Evolutionary conservation across 495 filamentous ascomycete species (phyloP), one percentile per base, ranked within the genome.

Genomic region (Patellaria atrata): DNA sequence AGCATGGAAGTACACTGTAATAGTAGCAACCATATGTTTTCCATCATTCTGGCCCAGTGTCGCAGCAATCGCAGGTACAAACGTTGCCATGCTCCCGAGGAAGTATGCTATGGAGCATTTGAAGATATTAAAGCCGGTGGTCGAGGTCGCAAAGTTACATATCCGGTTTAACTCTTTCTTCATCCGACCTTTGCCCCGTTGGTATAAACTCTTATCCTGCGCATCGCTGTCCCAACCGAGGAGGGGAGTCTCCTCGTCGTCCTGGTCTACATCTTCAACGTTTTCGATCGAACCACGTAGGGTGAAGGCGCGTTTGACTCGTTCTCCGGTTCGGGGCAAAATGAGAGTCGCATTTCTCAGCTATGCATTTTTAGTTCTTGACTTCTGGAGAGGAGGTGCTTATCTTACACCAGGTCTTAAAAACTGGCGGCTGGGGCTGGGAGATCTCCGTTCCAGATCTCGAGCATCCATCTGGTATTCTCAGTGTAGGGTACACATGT

Each of bases 1-100:
- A n/a, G 89, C 87, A 55, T 97, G 86, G 57, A 96, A 97, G 48
- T 94, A 97, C 7, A 94, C 86, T 13, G 80, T 83, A 30, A 93
- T 71, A 2, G 85, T 91, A 30, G 84, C 82, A 24, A 93, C 86
- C 61, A 96, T 76, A 57, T 96, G 89, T 54, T 97, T 97, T 15
- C 86, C 84, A 63, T 96, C 87, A 50, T 87, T 79, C 41, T 75
- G 68, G 4, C 89, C 89, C 22, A 97, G 61, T 37, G 79, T 62
- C 2, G 62, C 59, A 3, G 84, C 72, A 30, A 94, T 64, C 3
- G 71, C 67, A 4, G 74, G 71, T 43, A 82, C 74, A 46, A 87
- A 94, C 1, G 89, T 96, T 10, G 75, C 84, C 53, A 93, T 59
- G 37, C 83, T 92, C 7, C 80, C 89, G 13, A 96, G 53, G 4